Base-by-base conservation (phyloP, 208 protist species). In the Trypanosomatidae sp. region DNA sequence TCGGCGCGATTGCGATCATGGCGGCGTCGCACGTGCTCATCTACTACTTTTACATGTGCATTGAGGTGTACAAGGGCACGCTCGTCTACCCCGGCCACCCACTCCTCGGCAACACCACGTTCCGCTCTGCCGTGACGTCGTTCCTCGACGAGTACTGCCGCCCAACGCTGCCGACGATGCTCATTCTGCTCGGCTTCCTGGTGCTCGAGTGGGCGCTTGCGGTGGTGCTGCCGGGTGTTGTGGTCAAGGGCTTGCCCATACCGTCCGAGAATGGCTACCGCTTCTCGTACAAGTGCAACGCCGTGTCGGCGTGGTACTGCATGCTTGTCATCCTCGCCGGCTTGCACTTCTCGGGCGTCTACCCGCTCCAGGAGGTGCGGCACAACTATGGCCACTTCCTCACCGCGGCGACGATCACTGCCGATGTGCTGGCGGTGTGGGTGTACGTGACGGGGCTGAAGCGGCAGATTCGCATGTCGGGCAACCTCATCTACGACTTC, bases 401-500 rank as follows among this genome's bases (percentile, higher is more conserved):
- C 25, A 77, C 88, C 6, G 58, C 45, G 0, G 72, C 86, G 30
- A 81, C 86, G 35, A 61, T 95, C 45, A 69, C 57, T n/a, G 82
- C 69, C 6, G 73, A 95, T 50, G 6, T 86, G 8, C 71, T 96
- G 33, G 49, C 89, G 5, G 38, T 94, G 10, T 55, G 64, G 41
- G 62, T 66, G 10, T 96, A 87, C 58, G 46, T 92, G 35, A 33
- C 42, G 48, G 86, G 74, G 38, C 60, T 62, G 32, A 55, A 52
- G 42, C 64, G 49, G 53, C 48, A 54, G 43, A 71, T 94, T 39
- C 77, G 89, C 48, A 94, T 94, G 76, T 75, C 73, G 19, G 83
- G 82, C 26, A 96, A 78, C 66, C 40, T 83, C 44, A 54, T 96
- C 27, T 97, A 96, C 68, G 86, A 97, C 56, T 96, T 96, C 53